Conservation (phyloP, 108 stramenopile species). For the Stephanodiscus triporus region DNA sequence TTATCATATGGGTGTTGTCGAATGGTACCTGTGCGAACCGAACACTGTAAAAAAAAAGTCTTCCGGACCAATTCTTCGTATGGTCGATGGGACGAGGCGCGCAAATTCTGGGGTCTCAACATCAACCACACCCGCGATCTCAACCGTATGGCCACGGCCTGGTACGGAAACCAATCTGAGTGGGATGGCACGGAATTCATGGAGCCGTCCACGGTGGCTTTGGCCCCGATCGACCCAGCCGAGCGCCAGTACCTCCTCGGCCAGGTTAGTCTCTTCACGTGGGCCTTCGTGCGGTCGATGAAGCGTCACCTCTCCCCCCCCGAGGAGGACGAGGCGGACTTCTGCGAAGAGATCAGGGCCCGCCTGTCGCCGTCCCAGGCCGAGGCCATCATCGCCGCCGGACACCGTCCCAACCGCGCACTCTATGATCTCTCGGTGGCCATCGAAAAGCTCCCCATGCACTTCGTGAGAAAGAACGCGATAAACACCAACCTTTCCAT, state of each 20-base stretch:
- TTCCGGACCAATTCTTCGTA: conserved; percentile 73
- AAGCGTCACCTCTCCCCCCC: conserved; percentile 66
- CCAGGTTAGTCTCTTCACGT: conserved; percentile 54
- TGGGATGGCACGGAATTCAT: conserved; percentile 31
- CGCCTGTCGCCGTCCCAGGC: conserved; percentile 54
- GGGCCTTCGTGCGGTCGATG: conserved; percentile 70
- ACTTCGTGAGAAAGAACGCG: conserved; percentile 62
- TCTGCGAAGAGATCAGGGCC: conserved; percentile 47
- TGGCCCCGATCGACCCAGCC: conserved; percentile 18
- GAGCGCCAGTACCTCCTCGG: conserved; percentile 53
- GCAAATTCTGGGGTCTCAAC: conserved; percentile 72
- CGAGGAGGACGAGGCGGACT: conserved; percentile 62
- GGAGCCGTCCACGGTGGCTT: conserved; percentile 8
- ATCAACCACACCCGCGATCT: conserved; percentile 74
- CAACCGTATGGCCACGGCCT: conserved; percentile 59
- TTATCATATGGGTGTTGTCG: not conserved
- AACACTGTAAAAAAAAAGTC: conserved; percentile 41
- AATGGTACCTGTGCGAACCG: no score
- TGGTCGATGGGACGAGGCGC: conserved; percentile 73
- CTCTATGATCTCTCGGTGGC: conserved; percentile 59
- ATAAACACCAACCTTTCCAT: conserved; percentile 59
- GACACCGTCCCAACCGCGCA: conserved; percentile 68
- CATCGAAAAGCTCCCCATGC: conserved; percentile 74
- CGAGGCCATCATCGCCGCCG: conserved; percentile 55
- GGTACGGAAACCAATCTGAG: conserved; percentile 43